Conservation (phyloP, 1,139 yeast species). For the Taiozyma sp. region DNA sequence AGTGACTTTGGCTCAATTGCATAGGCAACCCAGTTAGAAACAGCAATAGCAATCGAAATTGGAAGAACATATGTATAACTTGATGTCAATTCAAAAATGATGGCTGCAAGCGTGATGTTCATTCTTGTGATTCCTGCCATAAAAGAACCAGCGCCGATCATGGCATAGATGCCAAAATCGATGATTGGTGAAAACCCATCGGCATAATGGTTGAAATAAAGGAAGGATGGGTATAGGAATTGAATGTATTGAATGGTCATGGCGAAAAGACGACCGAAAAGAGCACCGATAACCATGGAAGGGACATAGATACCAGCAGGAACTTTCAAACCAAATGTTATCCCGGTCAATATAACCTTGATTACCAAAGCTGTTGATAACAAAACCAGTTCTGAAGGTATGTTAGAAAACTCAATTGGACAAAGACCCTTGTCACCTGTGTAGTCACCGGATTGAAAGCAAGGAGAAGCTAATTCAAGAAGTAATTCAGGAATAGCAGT, state of each 20-base stretch:
- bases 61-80: slow-evolving; percentile 57
- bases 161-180: slow-evolving; percentile 59
- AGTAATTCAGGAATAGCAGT: slow-evolving; percentile 51
- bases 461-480: slow-evolving; percentile 48
- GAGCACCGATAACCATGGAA: slow-evolving; percentile 58
- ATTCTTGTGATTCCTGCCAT: slow-evolving; percentile 66
- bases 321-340: slow-evolving; percentile 53
- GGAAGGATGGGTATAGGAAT: slow-evolving; percentile 20
- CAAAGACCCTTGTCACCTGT: slow-evolving; percentile 35
- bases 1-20: slow-evolving; percentile 47
- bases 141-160: slow-evolving; percentile 64
- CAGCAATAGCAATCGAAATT: slow-evolving; percentile 50
- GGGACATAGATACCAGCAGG: slow-evolving; percentile 65
- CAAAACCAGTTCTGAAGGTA: slow-evolving; percentile 31
- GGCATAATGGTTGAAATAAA: slow-evolving; percentile 15
- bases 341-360: slow-evolving; percentile 42
- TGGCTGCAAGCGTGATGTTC: slow-evolving; percentile 58
- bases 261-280: slow-evolving; percentile 51
- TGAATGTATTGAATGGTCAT: slow-evolving; percentile 40
- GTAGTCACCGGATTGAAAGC: slow-evolving; percentile 24
- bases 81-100: slow-evolving; percentile 55
- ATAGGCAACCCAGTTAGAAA: slow-evolving; percentile 54
- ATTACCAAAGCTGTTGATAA: slow-evolving; percentile 40
- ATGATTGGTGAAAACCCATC: slow-evolving; percentile 28
- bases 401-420: slow-evolving; percentile 31